These are phyloP conservation scores for Pseudoscleropodium purum DNA, from an alignment of 225 moss, liverwort and hornwort genomes.

Conservation along the genomic window DNA sequence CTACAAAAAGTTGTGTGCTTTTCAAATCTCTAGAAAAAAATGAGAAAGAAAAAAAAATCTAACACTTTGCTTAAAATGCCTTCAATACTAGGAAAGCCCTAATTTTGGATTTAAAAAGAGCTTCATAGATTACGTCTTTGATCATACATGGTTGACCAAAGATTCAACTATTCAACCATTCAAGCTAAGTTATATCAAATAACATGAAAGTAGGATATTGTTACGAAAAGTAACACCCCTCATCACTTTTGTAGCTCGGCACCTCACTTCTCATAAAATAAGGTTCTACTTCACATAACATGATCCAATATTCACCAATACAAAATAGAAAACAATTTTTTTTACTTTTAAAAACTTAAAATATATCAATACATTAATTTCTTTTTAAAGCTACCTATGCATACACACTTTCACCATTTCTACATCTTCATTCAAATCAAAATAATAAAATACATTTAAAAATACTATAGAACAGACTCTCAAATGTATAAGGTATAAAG, in stretches of 20 bases:
- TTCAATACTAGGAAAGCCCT: too few relatives aligned
- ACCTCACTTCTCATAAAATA: not conserved
- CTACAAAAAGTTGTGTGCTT: rapidly evolving
- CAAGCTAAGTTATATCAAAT: too few relatives aligned
- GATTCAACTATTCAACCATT: not conserved
- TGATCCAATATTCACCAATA: not conserved
- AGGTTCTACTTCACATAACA: not conserved
- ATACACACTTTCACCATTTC: too few relatives aligned
- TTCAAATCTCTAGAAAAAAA: not conserved
- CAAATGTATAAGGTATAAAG: too few relatives aligned
- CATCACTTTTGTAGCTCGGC: rapidly evolving
- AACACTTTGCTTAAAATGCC: not conserved
- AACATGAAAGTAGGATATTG: not conserved
- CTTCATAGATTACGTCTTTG: rapidly evolving
- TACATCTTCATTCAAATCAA: not conserved
- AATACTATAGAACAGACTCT: not conserved
- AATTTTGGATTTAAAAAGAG: not conserved
- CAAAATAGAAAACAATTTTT: not conserved
- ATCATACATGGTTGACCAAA: rapidly evolving
- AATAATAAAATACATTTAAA: too few relatives aligned
- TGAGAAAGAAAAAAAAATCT: not conserved
- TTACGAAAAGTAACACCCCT: not conserved
- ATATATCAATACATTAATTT: too few relatives aligned
- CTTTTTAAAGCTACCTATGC: too few relatives aligned
- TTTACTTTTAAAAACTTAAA: not conserved